Evolutionary conservation across 163 green algal genomes (phyloP), one percentile per base, ranked within the genome.

Genomic region (Dunaliella salina): DNA sequence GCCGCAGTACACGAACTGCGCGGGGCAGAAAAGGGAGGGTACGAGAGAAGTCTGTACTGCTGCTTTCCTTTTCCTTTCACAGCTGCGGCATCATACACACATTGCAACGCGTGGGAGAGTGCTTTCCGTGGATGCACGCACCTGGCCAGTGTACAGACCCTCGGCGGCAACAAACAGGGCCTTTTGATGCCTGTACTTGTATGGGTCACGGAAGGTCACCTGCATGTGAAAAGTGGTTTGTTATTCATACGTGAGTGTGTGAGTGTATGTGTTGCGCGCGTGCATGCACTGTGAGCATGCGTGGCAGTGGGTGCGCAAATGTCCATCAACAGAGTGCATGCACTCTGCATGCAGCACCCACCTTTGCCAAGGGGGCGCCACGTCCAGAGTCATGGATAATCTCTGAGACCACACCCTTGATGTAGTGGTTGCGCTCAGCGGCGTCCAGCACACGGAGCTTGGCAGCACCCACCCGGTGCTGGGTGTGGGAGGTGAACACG

Each of bases 371-470:
- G 33, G 97, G 97, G 69, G 97, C 97, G 87, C 97, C 97, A 89
- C 97, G 94, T 57, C 95, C 97, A 75, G 96, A 91, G 90, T 99
- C 97, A 91, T 99, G 97, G 83, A 99, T 95, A 90, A 99, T 98
- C 80, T 99, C 96, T 22, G 88, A 94, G 29, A 99, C 95, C 34
- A 98, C 93, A 85, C 97, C 97, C 93, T 98, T 98, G 91, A 99
- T 98, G 94, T 99, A 99, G 80, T 96, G 95, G 90, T 99, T 96
- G 78, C 96, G 91, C 94, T 99, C 97, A 57, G 96, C 92, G 33
- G 95, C 93, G 87, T 99, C 97, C 71, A 99, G 88, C 33, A 93
- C 90, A 69, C 96, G 92, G 85, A 97, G 91, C 91, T 97, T 95
- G 81, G 97, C 97, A 29, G 95, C 91, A 79, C 97, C 97, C 93